These are phyloP conservation scores for Backusella australiensis DNA, from an alignment of 192 early-diverging fungal genomes.

Conservation along the genomic window DNA sequence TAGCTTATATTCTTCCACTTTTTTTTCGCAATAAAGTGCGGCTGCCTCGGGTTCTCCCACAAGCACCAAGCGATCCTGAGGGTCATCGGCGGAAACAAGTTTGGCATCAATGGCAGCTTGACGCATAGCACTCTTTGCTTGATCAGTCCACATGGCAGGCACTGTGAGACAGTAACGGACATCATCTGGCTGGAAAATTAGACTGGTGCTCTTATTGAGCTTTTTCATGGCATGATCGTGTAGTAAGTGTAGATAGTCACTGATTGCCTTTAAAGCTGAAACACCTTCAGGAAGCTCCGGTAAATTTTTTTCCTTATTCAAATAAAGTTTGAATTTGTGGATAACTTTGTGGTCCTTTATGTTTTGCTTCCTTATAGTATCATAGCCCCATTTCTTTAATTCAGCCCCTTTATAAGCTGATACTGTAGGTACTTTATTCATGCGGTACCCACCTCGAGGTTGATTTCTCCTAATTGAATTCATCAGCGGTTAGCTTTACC, in stretches of 20 bases:
- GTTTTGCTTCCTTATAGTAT: not conserved
- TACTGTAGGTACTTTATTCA: not conserved
- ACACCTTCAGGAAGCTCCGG: not conserved
- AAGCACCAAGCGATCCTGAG: conserved; percentile 41
- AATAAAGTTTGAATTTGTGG: not conserved
- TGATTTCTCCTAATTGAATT: not conserved
- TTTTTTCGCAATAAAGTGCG: conserved; percentile 43
- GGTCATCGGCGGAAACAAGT: conserved; percentile 33
- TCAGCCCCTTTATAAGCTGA: not conserved
- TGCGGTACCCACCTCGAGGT: not conserved
- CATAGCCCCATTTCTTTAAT: not conserved
- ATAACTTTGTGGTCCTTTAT: not conserved
- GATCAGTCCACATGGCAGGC: conserved; percentile 52
- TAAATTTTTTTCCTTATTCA: not conserved
- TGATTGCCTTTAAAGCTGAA: not conserved
- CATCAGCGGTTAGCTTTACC: not conserved
- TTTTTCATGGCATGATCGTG: not conserved
- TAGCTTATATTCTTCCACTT: conserved; percentile 39
- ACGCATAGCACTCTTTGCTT: conserved; percentile 41
- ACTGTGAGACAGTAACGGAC: conserved; percentile 40
- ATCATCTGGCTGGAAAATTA: not conserved
- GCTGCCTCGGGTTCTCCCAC: conserved; percentile 45
- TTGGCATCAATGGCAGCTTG: conserved; percentile 41
- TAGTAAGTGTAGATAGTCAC: not conserved
- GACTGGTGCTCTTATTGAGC: not conserved